Percentiles rank a stretch among this genome's conserved stretches.
Conservation (phyloP, 2,329 filamentous ascomycete genomes). For the Pseudogymnoascus sp. region DNA sequence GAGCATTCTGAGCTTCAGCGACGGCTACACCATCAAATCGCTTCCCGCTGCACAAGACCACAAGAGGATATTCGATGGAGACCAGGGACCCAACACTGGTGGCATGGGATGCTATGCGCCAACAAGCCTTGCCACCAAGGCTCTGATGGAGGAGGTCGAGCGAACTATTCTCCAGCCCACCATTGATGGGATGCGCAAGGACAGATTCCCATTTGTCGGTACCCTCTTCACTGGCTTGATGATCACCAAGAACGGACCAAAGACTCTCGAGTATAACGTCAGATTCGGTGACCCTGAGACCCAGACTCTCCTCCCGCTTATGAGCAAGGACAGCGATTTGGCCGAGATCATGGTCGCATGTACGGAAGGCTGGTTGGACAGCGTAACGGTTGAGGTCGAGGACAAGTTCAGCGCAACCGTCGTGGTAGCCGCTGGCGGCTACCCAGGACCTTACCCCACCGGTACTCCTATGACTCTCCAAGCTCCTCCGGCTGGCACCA, state of each 20-base stretch:
- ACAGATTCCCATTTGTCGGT: constrained; percentile 66
- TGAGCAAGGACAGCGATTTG: constrained; percentile 72
- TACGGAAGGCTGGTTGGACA: constrained; percentile 64
- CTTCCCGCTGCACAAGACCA: constrained; percentile 93
- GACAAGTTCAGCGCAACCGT: constrained; percentile 77
- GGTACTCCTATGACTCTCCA: constrained; percentile 54
- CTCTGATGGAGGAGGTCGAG: constrained; percentile 72
- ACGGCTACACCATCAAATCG: constrained; percentile 76
- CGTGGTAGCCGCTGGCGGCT: constrained; percentile 87
- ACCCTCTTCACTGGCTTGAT: constrained; percentile 87
- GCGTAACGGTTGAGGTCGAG: constrained; percentile 60
- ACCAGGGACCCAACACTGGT: constrained; percentile 86
- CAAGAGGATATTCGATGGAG: constrained; percentile 87
- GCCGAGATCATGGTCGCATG: constrained; percentile 86
- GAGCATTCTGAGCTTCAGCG: constrained; percentile 83
- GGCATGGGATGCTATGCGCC: constrained; percentile 97
- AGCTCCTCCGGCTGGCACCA: constrained; percentile 40
- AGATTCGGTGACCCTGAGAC: constrained; percentile 90
- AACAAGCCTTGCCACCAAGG: constrained; percentile 67
- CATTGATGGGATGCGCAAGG: constrained; percentile 76
- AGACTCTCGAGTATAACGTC: constrained; percentile 87
- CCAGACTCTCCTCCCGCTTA: constrained; percentile 73
- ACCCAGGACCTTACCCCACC: constrained; percentile 80
- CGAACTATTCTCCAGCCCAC: constrained; percentile 81
- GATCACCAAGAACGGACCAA: constrained; percentile 75